Conservation (phyloP, 257 asterid species). For the Lavandula angustifolia region DNA sequence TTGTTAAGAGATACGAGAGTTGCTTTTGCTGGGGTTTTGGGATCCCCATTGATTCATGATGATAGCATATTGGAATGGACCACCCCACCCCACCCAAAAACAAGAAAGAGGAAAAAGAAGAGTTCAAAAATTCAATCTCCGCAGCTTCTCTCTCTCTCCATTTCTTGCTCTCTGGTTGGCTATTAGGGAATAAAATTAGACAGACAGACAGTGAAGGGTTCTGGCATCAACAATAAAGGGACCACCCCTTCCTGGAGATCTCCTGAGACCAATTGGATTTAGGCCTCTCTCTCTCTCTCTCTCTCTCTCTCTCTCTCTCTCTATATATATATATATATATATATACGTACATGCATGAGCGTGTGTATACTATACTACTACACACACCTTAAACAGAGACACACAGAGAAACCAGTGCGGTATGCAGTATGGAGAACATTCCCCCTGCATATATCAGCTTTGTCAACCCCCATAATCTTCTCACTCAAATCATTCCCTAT, state of each 20-base stretch:
- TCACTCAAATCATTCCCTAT: no score
- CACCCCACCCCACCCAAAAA: constrained; percentile 20
- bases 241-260: constrained; percentile 43
- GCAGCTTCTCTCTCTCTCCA: constrained; percentile 18
- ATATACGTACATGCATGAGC: neutral
- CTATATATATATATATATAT: no score
- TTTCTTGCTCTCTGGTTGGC: constrained; percentile 46
- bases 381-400: constrained; percentile 7
- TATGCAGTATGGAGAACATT: constrained; percentile 47
- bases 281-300: constrained; percentile 4
- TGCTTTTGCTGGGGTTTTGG: constrained; percentile 34
- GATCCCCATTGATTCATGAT: constrained; percentile 32
- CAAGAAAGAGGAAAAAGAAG: neutral
- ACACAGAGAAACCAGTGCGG: constrained; percentile 25
- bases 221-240: constrained; percentile 36
- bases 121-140: neutral
- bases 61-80: constrained; percentile 20
- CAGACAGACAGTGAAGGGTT: no score
- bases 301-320: neutral
- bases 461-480: no score
- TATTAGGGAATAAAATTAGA: constrained; percentile 43
- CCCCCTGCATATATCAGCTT: constrained; percentile 44
- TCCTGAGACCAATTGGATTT: constrained; percentile 35
- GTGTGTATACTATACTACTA: neutral
- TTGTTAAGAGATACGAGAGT: constrained; percentile 29